A percentile compares a stretch with the other conserved stretches of the same genome.
Evolutionary conservation across 495 filamentous ascomycete species (phyloP).

Genomic region (Neurospora sp.): DNA sequence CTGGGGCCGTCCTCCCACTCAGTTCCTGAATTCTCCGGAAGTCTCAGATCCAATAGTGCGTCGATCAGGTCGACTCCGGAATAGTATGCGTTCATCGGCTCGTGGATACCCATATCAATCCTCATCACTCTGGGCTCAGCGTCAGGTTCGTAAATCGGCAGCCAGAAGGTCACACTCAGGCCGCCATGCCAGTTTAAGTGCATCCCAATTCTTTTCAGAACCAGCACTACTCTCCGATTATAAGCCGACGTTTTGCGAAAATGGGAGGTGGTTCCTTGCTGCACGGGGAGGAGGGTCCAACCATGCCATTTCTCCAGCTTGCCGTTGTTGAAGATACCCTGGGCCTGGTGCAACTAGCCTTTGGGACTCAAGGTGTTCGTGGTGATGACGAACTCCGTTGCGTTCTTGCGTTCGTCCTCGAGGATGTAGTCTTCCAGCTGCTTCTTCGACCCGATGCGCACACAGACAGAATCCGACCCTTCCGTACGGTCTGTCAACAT

Average conservation of each 20-base stretch:
- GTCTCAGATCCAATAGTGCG: not conserved
- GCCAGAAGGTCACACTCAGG: not conserved
- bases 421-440: not conserved
- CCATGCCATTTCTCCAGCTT: not conserved
- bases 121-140: not conserved
- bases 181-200: not conserved
- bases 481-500: not conserved
- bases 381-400: not conserved
- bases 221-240: not conserved
- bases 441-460: not conserved
- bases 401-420: not conserved
- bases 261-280: not conserved
- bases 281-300: not conserved
- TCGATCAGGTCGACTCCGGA: not conserved
- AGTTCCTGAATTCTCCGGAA: not conserved
- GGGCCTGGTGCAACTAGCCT: not conserved
- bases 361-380: not conserved
- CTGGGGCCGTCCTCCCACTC: not conserved
- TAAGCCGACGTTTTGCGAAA: not conserved
- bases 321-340: conserved; percentile 1
- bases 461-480: not conserved
- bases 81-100: not conserved
- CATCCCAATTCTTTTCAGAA: not conserved
- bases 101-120: not conserved
- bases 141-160: not conserved